Evolutionary conservation across 2,329 filamentous ascomycete genomes (phyloP), one percentile per base, ranked within the genome.

Genomic region (Fonsecaea erecta): DNA sequence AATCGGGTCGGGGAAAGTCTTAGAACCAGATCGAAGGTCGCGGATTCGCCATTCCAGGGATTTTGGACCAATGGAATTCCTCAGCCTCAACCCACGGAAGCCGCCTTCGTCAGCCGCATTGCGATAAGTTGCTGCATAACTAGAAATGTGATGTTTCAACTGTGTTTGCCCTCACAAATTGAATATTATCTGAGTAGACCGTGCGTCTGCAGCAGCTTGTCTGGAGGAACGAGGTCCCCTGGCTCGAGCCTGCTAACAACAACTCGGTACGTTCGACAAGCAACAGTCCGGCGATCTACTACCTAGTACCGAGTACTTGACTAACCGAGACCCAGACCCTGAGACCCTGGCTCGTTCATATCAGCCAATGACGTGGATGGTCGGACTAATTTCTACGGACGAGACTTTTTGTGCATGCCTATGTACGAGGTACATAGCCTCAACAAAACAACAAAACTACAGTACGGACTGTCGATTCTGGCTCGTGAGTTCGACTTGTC

Each of bases 1-100:
- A n/a, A 24, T 48, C 43, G 43, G 43, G 43, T 48, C 43, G 43
- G 43, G 43, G 43, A 48, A 48, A 14, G 43, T 48, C n/a, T 48
- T 21, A 24, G 43, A 48, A 48, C 43, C 43, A 48, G 43, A 48
- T 48, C 43, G 43, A 48, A 48, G 18, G 43, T 48, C 43, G 43
- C 43, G 24, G 43, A 48, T 48, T 48, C 43, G 43, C 43, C 43
- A 48, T 48, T 18, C 37, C 43, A 48, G 11, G 21, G 18, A 8
- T 24, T 11, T 18, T 48, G 43, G 43, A 24, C 43, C 43, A 48
- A 48, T 48, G 18, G 43, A 48, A 48, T 21, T 48, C 11, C 43
- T 18, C 28, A 18, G 8, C 43, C 12, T 24, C 43, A 40, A 21
- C 21, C 21, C 43, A 46, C 40, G 18, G 8, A 37, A 37, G 12